Conservation (phyloP, 148 eudicot genomes). For the Gaultheria prostrata region DNA sequence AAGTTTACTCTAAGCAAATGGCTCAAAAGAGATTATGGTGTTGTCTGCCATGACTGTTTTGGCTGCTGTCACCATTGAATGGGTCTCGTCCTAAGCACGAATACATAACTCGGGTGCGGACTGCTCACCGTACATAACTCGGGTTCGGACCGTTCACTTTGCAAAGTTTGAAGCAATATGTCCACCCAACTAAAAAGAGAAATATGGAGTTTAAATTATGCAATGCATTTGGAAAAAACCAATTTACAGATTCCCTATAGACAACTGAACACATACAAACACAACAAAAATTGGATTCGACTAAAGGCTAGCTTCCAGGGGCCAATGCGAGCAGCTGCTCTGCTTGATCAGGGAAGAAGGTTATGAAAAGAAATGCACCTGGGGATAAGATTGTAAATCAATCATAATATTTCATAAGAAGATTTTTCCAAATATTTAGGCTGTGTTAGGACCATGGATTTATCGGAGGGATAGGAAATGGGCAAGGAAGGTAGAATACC, state of each 20-base stretch:
- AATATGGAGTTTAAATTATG: background rate
- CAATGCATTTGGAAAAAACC: background rate
- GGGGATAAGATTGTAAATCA: slow-evolving; percentile 10
- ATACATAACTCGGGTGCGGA: background rate
- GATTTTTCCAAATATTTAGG: background rate
- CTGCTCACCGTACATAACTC: background rate
- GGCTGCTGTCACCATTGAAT: background rate
- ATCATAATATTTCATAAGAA: background rate
- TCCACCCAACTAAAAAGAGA: background rate
- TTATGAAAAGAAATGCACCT: slow-evolving; percentile 72
- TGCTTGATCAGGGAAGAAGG: slow-evolving; percentile 84
- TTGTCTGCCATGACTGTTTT: background rate
- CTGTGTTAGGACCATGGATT: background rate
- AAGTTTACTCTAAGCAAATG: background rate
- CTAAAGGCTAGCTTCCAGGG: slow-evolving; percentile 49
- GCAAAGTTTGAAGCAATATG: background rate
- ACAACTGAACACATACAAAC: background rate
- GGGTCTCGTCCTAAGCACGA: background rate
- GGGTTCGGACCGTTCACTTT: background rate
- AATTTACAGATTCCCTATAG: too few species aligned
- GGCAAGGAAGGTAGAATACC: background rate
- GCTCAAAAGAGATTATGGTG: background rate
- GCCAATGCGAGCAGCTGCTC: slow-evolving; percentile 54
- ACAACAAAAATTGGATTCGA: slow-evolving; percentile 10
- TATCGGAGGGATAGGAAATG: background rate